Evolutionary conservation across 345 rosid species (phyloP).

Genomic region (Trapa bicornis): DNA sequence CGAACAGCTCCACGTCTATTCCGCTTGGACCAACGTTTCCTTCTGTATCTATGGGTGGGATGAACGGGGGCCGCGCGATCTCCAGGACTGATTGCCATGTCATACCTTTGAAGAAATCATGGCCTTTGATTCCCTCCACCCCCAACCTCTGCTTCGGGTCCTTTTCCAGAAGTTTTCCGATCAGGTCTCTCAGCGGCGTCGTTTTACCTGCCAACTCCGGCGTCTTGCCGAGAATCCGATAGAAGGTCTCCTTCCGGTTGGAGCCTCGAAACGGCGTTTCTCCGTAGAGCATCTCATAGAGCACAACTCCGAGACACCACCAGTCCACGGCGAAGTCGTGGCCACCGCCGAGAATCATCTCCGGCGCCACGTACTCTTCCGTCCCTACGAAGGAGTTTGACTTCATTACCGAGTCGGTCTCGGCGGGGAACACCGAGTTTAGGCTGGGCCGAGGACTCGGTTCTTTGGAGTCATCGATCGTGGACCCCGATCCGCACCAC

Average conservation of each 20-base stretch:
- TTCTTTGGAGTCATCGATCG: conserved; percentile 17
- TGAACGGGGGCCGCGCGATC: conserved; percentile 56
- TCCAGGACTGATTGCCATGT: conserved; percentile 44
- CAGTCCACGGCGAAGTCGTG: conserved; percentile 83
- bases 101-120: conserved; percentile 47
- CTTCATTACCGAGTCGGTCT: conserved; percentile 23
- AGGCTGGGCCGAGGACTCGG: conserved; percentile 7
- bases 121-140: conserved; percentile 50
- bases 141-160: conserved; percentile 54
- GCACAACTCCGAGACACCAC: conserved; percentile 84
- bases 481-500: conserved; percentile 38
- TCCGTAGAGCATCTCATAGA: conserved; percentile 88
- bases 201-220: conserved; percentile 56
- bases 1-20: conserved; percentile 57
- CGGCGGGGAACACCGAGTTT: conserved; percentile 7
- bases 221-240: conserved; percentile 32
- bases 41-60: conserved; percentile 27
- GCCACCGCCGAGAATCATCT: conserved; percentile 55
- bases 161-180: conserved; percentile 44
- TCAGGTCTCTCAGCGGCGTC: conserved; percentile 59
- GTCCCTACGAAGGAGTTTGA: conserved; percentile 91
- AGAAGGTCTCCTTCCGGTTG: conserved; percentile 66
- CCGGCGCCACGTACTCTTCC: conserved; percentile 90
- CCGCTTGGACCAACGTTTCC: not conserved
- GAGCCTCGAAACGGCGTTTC: conserved; percentile 63